phyloP scores from a whole-genome alignment of 139 green algal species.

The Micractinium sp. region DNA sequence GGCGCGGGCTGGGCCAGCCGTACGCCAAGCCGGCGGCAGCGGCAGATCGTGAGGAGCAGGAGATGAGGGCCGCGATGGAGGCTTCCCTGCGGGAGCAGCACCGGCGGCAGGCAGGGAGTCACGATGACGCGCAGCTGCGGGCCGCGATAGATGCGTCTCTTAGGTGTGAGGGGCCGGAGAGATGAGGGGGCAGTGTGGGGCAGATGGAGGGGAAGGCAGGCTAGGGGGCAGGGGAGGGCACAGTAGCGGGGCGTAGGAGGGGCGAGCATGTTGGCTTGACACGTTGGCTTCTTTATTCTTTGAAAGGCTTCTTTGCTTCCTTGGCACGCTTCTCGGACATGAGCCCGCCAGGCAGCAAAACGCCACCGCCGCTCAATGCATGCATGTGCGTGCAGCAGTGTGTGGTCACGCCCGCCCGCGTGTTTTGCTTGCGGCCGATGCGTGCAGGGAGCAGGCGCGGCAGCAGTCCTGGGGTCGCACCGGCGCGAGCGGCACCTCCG shows the following conservation, averaged over 20 bases:
- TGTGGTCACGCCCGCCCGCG: background rate
- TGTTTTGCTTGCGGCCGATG: too few species aligned
- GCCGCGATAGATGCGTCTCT: slow-evolving; percentile 10
- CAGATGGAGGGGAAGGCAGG: too few species aligned
- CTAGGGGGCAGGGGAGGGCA: too few species aligned
- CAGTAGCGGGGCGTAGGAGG: too few species aligned
- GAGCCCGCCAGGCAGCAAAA: background rate
- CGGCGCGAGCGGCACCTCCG: background rate
- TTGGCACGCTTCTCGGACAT: background rate
- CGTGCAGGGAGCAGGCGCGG: background rate
- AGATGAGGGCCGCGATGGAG: slow-evolving; percentile 34
- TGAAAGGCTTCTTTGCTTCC: too few species aligned
- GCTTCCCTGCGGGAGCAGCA: slow-evolving; percentile 40
- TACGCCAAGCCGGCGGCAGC: background rate
- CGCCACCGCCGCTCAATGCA: background rate
- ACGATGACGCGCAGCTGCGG: slow-evolving; percentile 10
- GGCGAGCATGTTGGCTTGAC: too few species aligned
- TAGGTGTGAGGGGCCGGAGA: too few species aligned
- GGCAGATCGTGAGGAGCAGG: background rate
- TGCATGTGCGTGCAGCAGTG: background rate
- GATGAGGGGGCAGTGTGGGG: too few species aligned
- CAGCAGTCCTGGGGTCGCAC: background rate
- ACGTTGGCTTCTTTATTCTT: too few species aligned
- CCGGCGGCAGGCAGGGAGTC: background rate
- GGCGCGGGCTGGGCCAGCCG: background rate